Evolutionary conservation across 805 yeast genomes (phyloP), one percentile per base, ranked within the genome.

Genomic region (Metschnikowia peoriensis): DNA sequence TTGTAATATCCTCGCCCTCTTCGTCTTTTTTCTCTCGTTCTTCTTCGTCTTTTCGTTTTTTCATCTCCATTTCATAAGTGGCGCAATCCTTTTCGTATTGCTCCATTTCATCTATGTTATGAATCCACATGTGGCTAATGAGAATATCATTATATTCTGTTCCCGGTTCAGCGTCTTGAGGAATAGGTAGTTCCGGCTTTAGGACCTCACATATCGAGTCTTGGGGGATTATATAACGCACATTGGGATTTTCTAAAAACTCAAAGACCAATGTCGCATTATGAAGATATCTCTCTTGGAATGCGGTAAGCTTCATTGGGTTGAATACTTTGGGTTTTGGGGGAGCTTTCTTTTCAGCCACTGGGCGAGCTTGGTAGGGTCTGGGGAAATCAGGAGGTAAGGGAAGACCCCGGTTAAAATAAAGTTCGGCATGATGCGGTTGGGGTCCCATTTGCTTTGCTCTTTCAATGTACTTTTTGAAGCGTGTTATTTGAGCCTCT

Each of bases 261-360:
- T 94, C 99, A 66, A 93, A 85, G 6, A 91, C 85, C 39, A 94
- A 66, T 49, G 89, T 86, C 0, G 96, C 90, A 60, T 82, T 81
- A 38, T 79, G 66, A 22, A 81, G 71, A 61, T 87, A 88, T 64
- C 83, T 79, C 59, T 86, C 92, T 62, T 88, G 96, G 61, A 88
- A 87, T 0, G 91, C 85, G 0, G 94, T 87, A 47, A 88, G 68
- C 59, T 81, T 83, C 54, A 77, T 82, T 44, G 85, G 89, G 53
- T 76, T 66, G 4, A 69, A 50, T 8, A 51, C 37, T 38, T 52
- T 59, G 15, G 56, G 57, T 15, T 49, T 49, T 9, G 54, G 41
- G 9, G 63, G 59, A n/a, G 64, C 62, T 41, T 57, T 53, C 34
- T 54, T 54, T 14, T 56, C 65, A 34, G 56, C 51, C 7, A 35